Base-by-base conservation (phyloP, 2,329 filamentous ascomycete genomes). In the Phaeosphaeria sp. region DNA sequence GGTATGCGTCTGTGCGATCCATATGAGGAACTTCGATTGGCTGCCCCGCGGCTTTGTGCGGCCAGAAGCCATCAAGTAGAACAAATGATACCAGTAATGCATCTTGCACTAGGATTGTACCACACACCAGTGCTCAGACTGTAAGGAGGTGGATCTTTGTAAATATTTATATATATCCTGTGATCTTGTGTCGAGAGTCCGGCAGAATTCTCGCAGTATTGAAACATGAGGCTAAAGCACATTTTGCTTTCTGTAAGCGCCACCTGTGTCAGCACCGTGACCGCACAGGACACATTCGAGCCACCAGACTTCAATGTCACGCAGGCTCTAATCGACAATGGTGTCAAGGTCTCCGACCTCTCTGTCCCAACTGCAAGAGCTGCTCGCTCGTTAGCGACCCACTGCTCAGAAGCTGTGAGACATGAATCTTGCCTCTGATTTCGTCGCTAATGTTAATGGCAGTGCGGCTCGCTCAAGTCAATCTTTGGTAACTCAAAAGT, bases 391-490 rank as follows among this genome's bases (percentile, higher is more conserved):
- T 50, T 53, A 6, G 21, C 52, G 9, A 39, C 27, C 17, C 54
- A 50, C 3, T 72, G 70, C 39, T 62, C 65, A 13, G 50, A 58
- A 51, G 67, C 67, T 50, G 68, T 71, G 46, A 52, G 68, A 60
- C 17, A 23, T 23, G 13, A 1, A 6, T 15, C 30, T 44, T 4
- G 71, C 69, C 22, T 65, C 62, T 3, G 30, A 30, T n/a, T 46
- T n/a, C 15, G 6, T 21, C 18, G 21, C 18, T 44, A 17, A 44
- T 11, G 4, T 10, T n/a, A 2, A 36, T 6, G 1, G 42, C 21
- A 52, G 50, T 52, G 50, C 18, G 27, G 23, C 13, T 46, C 50
- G n/a, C 25, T 52, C 2, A 27, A 39, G 17, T n/a, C 42, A 6
- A 33, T 52, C 4, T 52, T 52, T 13, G 42, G 27, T 27, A 23